Base-by-base conservation (phyloP, 495 filamentous ascomycete genomes). In the Neurospora sp. region DNA sequence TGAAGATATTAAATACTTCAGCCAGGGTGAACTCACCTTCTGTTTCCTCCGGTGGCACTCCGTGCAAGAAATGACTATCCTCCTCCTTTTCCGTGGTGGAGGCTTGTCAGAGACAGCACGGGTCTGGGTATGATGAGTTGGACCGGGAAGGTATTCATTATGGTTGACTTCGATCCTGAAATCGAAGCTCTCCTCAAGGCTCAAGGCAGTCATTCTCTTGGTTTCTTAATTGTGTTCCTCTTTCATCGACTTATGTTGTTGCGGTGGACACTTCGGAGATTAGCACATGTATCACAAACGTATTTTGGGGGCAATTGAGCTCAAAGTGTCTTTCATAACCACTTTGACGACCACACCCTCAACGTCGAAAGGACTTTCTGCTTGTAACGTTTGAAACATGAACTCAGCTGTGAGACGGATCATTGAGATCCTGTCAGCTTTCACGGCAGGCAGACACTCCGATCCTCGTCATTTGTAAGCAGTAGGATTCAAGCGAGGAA, bases 21-120 rank as follows among this genome's bases (percentile, higher is more conserved):
- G 42, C 18, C 3, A 44, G 7, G 16, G 42, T 44, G 41, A 41
- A 46, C 77, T 41, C 23, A 87, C 88, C 85, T 90, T 90, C 78
- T 90, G 88, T 76, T 90, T 91, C 70, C 88, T 83, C 70, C 88
- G 81, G 77, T 91, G 88, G 72, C 89, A 91, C 77, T 91, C 88
- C 20, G 84, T 88, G 75, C 89, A 91, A 1, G 86, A 89, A 31
- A 90, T 88, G 40, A 90, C 86, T 44, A 86, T 85, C 48, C 88
- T 86, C 72, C 86, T 87, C 72, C 90, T 86, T 78, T 91, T 90
- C 72, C 81, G 81, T 7, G 81, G 81, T 23, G 81, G 81, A 73
- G 80, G 81, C 75, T 78, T 80, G 27, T 42, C 69, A 14, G 44
- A 70, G n/a, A 62, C 59, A 20, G 76, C 76, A 10, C 74, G 73